phyloP scores from a whole-genome alignment of 495 filamentous ascomycete genomes.

The Tuber borchii region DNA sequence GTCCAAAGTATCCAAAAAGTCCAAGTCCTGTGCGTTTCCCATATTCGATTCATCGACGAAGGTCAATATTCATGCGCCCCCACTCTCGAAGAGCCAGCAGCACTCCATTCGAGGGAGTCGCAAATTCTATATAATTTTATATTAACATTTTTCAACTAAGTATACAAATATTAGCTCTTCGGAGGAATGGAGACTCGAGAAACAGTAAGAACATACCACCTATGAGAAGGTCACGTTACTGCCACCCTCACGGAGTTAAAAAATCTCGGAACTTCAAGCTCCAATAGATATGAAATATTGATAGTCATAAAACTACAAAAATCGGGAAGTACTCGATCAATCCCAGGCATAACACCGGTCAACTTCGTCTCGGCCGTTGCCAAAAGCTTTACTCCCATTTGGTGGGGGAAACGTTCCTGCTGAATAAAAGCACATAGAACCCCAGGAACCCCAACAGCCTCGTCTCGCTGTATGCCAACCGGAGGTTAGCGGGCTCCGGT shows the following conservation, averaged over 20 bases:
- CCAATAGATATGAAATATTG: slow-evolving; percentile 23
- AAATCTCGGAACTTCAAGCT: slow-evolving; percentile 21
- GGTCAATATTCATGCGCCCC: slow-evolving; percentile 11
- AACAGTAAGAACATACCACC: slow-evolving; percentile 9
- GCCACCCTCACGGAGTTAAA: slow-evolving; percentile 24
- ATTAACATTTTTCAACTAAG: slow-evolving; percentile 27
- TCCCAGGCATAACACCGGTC: slow-evolving; percentile 23
- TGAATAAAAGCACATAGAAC: slow-evolving; percentile 24
- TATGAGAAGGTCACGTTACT: slow-evolving; percentile 30
- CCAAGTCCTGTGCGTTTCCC: slow-evolving; percentile 10
- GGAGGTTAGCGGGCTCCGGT: slow-evolving; percentile 27
- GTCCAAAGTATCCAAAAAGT: slow-evolving; percentile 14
- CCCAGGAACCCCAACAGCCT: slow-evolving; percentile 26
- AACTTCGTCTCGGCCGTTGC: slow-evolving; percentile 16
- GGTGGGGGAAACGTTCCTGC: slow-evolving; percentile 18
- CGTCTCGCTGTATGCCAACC: slow-evolving; percentile 27
- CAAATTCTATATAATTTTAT: slow-evolving; percentile 24
- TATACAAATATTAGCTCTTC: slow-evolving; percentile 1
- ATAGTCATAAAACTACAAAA: slow-evolving; percentile 15
- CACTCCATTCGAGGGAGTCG: slow-evolving; percentile 14
- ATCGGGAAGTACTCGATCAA: slow-evolving; percentile 18
- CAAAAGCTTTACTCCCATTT: slow-evolving; percentile 19
- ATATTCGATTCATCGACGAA: slow-evolving; percentile 8
- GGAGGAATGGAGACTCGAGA: background rate
- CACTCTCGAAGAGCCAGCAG: slow-evolving; percentile 20